phyloP scores from a whole-genome alignment of 139 green algal genomes.

The Volvox reticuliferus region DNA sequence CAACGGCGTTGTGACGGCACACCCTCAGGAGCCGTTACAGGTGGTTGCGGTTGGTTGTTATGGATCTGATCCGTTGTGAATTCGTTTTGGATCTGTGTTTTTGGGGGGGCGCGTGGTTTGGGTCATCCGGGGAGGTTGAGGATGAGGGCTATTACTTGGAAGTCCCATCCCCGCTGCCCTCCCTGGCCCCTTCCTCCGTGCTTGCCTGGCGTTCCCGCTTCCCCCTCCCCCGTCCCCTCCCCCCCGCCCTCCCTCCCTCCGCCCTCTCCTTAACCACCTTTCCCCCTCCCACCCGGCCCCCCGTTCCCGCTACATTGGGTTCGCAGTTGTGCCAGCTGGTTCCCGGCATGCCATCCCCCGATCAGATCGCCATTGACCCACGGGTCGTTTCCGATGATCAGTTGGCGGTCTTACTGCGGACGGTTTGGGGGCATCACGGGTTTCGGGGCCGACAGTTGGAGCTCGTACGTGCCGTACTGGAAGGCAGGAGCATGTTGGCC shows the following conservation, averaged over 20 bases:
- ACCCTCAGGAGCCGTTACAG: constrained; percentile 14
- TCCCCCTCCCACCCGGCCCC: background rate
- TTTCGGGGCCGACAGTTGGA: constrained; percentile 89
- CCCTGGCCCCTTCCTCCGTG: too few species aligned
- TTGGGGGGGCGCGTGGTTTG: too few species aligned
- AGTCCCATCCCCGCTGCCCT: too few species aligned
- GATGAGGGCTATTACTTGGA: too few species aligned
- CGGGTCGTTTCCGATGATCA: constrained; percentile 51
- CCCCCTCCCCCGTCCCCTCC: background rate
- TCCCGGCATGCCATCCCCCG: background rate
- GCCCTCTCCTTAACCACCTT: background rate
- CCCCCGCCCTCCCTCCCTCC: background rate
- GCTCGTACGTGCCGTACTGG: constrained; percentile 78
- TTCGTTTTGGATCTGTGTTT: background rate
- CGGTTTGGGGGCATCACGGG: constrained; percentile 70
- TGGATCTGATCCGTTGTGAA: background rate
- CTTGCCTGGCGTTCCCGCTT: too few species aligned
- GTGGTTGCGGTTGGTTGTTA: constrained; percentile 7
- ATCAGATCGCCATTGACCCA: background rate
- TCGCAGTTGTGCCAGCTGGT: constrained; percentile 12
- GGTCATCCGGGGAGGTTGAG: too few species aligned
- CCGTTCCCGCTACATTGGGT: too few species aligned
- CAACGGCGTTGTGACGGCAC: background rate
- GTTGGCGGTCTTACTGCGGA: constrained; percentile 48
- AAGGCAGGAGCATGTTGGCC: constrained; percentile 77